Evolutionary conservation across 306 rosid genomes (phyloP).

Genomic region (Crotalaria pallida): DNA sequence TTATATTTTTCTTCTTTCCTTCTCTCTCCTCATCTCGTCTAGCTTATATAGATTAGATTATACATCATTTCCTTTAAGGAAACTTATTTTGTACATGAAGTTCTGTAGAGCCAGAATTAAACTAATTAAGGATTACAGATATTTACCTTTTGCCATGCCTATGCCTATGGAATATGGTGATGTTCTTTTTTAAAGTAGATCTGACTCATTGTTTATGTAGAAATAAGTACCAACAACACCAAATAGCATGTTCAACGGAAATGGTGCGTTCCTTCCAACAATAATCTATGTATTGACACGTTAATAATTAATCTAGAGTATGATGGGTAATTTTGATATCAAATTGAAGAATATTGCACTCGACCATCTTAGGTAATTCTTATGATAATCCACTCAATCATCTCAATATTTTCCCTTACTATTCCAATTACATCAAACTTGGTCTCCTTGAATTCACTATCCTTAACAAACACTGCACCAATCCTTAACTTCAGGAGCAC

Average conservation of each 20-base stretch:
- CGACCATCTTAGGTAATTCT: constrained; percentile 46
- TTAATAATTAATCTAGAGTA: too few species aligned
- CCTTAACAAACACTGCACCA: constrained; percentile 41
- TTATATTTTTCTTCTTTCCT: background rate
- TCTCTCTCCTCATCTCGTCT: background rate
- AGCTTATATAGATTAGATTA: background rate
- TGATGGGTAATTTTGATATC: too few species aligned
- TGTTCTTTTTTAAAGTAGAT: too few species aligned
- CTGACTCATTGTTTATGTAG: too few species aligned
- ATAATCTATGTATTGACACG: too few species aligned
- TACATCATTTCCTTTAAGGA: constrained; percentile 16
- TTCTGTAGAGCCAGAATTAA: constrained; percentile 12
- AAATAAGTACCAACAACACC: too few species aligned
- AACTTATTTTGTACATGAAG: constrained; percentile 26
- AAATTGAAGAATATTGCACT: too few species aligned
- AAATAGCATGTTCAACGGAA: too few species aligned
- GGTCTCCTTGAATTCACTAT: constrained; percentile 60
- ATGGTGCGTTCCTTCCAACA: too few species aligned
- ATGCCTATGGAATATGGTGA: background rate
- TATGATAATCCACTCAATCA: too few species aligned
- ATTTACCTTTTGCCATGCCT: background rate
- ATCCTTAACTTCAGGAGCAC: constrained; percentile 69
- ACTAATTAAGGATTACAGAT: background rate
- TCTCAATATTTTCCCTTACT: constrained; percentile 70
- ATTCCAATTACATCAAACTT: constrained; percentile 72